A percentile compares a stretch with the other conserved stretches of the same genome.
Conservation (phyloP, 257 asterid genomes). For the Verbascum thapsus region DNA sequence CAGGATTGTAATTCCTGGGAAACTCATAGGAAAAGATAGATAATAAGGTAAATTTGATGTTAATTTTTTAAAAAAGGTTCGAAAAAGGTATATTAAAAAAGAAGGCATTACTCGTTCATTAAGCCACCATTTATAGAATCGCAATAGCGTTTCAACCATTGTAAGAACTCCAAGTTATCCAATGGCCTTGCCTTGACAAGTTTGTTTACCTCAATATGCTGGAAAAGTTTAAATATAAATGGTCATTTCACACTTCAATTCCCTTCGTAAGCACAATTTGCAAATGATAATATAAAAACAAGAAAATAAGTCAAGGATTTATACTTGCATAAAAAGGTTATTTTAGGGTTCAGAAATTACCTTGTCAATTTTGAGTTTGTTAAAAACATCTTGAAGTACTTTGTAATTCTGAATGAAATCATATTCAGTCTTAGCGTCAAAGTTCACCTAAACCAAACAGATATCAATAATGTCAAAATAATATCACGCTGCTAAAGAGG, state of each 20-base stretch:
- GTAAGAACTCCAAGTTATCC: conserved; percentile 79
- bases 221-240: conserved; percentile 26
- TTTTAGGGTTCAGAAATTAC: conserved; percentile 26
- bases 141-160: conserved; percentile 80
- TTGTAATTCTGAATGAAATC: conserved; percentile 79
- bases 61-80: neutral
- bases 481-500: neutral
- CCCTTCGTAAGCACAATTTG: neutral
- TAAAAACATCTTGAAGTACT: conserved; percentile 75
- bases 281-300: too few species aligned
- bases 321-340: too few species aligned
- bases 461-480: conserved; percentile 19
- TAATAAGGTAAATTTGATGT: neutral
- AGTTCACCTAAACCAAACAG: conserved; percentile 53
- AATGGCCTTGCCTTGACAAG: conserved; percentile 76
- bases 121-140: conserved; percentile 76
- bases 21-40: conserved; percentile 17
- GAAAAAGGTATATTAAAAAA: conserved; percentile 15
- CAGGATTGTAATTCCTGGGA: conserved; percentile 64
- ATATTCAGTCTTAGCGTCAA: conserved; percentile 72
- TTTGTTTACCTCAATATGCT: conserved; percentile 80
- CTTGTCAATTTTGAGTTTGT: conserved; percentile 68
- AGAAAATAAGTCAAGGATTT: too few species aligned
- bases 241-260: neutral
- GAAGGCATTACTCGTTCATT: conserved; percentile 55